A percentile compares a stretch with the other conserved stretches of the same genome.
phyloP scores from a whole-genome alignment of 345 rosid genomes.

The Lenwebbia sp. region DNA sequence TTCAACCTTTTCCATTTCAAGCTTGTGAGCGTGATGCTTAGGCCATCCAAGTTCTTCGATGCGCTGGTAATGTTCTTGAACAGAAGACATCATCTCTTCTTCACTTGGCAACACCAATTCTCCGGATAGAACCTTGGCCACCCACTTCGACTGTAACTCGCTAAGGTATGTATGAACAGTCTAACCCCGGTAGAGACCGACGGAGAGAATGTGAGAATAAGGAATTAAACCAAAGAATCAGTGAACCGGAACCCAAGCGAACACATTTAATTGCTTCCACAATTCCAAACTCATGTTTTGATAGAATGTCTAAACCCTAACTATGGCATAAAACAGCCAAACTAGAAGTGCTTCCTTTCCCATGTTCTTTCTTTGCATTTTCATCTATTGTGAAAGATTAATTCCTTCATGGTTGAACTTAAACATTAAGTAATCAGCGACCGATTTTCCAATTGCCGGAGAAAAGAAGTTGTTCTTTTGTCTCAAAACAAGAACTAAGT shows the following conservation, averaged over 20 bases:
- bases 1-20: neutral
- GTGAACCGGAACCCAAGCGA: neutral
- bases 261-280: neutral
- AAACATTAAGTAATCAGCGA: neutral
- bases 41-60: conserved; percentile 1
- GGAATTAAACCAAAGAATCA: neutral
- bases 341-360: neutral
- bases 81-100: conserved; percentile 10
- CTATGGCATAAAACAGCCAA: neutral
- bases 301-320: neutral
- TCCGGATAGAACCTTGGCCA: conserved; percentile 11
- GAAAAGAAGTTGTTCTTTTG: neutral
- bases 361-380: neutral
- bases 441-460: neutral
- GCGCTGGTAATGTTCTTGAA: neutral
- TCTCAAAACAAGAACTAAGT: neutral
- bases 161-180: neutral
- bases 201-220: neutral
- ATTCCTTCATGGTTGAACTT: neutral
- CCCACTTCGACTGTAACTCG: conserved; percentile 15
- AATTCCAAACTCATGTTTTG: neutral
- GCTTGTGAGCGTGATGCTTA: conserved; percentile 2
- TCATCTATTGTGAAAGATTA: neutral
- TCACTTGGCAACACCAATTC: conserved; percentile 2
- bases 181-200: neutral